Percentiles rank a stretch among this genome's conserved stretches.
Evolutionary conservation across 2,329 filamentous ascomycete species (phyloP).

Genomic region (Grosmannia huntii): DNA sequence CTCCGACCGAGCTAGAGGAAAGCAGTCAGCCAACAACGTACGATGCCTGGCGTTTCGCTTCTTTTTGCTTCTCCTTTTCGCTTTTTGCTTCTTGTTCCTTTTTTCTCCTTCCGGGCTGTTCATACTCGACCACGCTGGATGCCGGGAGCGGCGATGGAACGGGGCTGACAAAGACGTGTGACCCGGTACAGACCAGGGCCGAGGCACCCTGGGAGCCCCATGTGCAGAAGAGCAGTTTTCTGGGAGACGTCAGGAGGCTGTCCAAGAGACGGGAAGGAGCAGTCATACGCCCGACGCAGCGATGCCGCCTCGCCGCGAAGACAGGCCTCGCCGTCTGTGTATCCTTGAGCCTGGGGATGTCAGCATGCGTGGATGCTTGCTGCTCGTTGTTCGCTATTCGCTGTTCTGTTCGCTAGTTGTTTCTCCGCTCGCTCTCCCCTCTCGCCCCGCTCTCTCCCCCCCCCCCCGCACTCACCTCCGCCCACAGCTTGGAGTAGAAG

Average conservation of each 20-base stretch:
- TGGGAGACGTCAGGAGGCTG: constrained; percentile 9
- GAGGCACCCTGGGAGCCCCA: constrained; percentile 34
- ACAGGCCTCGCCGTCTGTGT: constrained; percentile 32
- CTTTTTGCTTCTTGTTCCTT: neutral
- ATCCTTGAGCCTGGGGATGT: constrained; percentile 18
- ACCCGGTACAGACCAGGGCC: constrained; percentile 25
- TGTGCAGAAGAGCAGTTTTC: constrained; percentile 28
- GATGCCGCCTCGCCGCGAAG: constrained; percentile 27
- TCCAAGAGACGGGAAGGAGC: neutral
- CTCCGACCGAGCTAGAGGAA: constrained; percentile 48
- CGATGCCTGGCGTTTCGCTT: neutral
- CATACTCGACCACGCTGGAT: constrained; percentile 44
- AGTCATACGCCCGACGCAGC: constrained; percentile 30
- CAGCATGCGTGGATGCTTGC: neutral
- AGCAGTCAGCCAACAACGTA: neutral
- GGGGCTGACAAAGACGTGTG: constrained; percentile 26
- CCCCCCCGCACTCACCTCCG: constrained; percentile 34
- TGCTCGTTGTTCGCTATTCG: too few relatives aligned
- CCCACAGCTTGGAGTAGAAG: constrained; percentile 63
- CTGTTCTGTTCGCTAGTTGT: too few relatives aligned
- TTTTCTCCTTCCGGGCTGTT: too few relatives aligned
- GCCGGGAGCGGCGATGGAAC: constrained; percentile 24
- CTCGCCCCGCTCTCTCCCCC: constrained; percentile 4
- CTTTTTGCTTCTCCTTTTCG: neutral
- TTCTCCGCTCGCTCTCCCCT: constrained; percentile 14